A percentile compares a stretch with the other conserved stretches of the same genome.
These are phyloP conservation scores for Debaryomycetaceae sp. DNA, from an alignment of 1,139 yeast genomes.

Conservation along the genomic window DNA sequence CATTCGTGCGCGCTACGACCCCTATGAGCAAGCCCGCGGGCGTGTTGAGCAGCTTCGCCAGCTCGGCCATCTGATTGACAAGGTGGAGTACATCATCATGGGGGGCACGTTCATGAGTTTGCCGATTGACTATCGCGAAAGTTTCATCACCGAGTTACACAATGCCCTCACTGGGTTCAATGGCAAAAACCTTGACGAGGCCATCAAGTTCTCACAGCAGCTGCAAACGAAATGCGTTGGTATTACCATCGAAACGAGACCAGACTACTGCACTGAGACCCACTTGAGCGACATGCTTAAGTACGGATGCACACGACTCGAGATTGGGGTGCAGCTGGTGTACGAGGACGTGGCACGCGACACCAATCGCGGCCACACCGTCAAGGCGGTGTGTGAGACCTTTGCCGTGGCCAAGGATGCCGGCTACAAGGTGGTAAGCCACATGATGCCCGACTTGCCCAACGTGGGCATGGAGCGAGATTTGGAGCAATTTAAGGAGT, in stretches of 20 bases:
- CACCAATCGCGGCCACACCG: conserved; percentile 97
- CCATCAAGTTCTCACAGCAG: conserved; percentile 87
- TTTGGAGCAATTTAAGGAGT: conserved; percentile 89
- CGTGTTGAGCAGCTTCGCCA: conserved; percentile 93
- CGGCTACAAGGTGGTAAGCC: conserved; percentile 95
- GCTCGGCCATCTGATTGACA: conserved; percentile 93
- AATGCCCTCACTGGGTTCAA: conserved; percentile 94
- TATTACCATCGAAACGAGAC: conserved; percentile 96
- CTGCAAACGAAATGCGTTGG: conserved; percentile 97
- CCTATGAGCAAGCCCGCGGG: conserved; percentile 98
- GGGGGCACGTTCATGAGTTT: conserved; percentile 99
- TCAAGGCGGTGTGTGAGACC: conserved; percentile 91
- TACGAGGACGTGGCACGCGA: conserved; percentile 98
- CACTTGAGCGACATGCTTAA: conserved; percentile 93
- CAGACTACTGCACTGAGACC: conserved; percentile 96
- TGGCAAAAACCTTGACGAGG: conserved; percentile 85
- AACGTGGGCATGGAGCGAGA: conserved; percentile 99
- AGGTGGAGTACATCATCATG: conserved; percentile 96
- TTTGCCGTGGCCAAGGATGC: conserved; percentile 96
- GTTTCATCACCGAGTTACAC: conserved; percentile 82
- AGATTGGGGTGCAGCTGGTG: conserved; percentile 95
- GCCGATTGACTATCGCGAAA: conserved; percentile 84
- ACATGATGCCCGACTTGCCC: conserved; percentile 99
- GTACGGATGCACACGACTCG: conserved; percentile 95
- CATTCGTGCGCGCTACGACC: conserved; percentile 94